These are phyloP conservation scores for Kitagawia praeruptora DNA, from an alignment of 129 eudicot genomes.

Conservation along the genomic window DNA sequence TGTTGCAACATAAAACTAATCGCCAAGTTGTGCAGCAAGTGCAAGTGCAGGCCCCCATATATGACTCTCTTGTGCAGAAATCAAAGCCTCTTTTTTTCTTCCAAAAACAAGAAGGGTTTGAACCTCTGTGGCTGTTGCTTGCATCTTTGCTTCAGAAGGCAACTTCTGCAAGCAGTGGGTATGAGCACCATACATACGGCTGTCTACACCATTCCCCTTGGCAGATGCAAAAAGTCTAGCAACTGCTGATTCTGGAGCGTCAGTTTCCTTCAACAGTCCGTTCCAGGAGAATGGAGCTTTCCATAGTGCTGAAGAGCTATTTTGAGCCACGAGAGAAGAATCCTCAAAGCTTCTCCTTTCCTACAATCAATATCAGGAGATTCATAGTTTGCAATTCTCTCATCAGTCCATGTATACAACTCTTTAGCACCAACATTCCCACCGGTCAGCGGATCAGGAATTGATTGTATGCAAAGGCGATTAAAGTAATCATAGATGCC, in stretches of 20 bases:
- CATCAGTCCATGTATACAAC: conserved; percentile 84
- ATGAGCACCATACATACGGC: conserved; percentile 41
- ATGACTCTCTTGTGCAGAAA: conserved; percentile 82
- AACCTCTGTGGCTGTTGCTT: conserved; percentile 74
- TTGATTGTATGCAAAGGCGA: too few species aligned
- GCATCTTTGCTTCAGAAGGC: conserved; percentile 73
- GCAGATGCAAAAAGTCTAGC: conserved; percentile 81
- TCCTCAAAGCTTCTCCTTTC: conserved; percentile 43
- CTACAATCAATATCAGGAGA: conserved; percentile 37
- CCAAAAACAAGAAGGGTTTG: conserved; percentile 86
- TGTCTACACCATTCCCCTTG: conserved; percentile 35
- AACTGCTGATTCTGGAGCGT: conserved; percentile 71
- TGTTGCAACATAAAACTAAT: conserved; percentile 80
- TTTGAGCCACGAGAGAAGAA: conserved; percentile 80
- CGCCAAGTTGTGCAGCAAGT: conserved; percentile 94
- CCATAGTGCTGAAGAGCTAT: conserved; percentile 83
- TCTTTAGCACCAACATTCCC: conserved; percentile 74
- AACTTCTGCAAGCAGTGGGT: conserved; percentile 68
- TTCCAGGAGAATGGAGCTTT: conserved; percentile 88
- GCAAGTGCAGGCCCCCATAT: conserved; percentile 93
- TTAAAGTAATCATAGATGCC: too few species aligned
- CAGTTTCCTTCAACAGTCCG: too few species aligned
- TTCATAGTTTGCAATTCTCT: conserved; percentile 52
- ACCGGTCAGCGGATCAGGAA: too few species aligned
- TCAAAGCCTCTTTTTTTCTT: conserved; percentile 77